Evolutionary conservation across 2,329 filamentous ascomycete species (phyloP), one percentile per base, ranked within the genome.

Genomic region (Exserohilum turcica): DNA sequence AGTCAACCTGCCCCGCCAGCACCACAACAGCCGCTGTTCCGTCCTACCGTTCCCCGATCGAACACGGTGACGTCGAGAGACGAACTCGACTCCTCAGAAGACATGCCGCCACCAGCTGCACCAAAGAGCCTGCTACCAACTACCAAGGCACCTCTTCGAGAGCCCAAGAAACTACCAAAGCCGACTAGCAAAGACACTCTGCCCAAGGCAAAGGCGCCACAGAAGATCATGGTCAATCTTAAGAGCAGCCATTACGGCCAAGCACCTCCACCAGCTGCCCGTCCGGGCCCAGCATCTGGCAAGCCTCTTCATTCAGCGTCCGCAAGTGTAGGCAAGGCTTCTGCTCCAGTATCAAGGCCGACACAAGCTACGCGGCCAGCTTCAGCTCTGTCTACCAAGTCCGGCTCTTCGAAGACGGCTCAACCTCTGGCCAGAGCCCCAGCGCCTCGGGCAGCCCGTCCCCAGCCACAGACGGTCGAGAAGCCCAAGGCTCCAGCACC

Each of bases 151-250:
- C 43, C 61, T 56, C 79, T 73, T 38, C 63, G 70, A 35, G 68
- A 73, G 45, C 71, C 72, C 8, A 69, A 67, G 48, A 80, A 86
- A 47, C 86, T 86, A 0, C 67, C 83, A 3, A 88, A 84, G 63
- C 61, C 67, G 19, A 86, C 86, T 2, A 80, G 79, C 7, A 88
- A 87, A 66, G 86, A 89, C 35, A 66, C 79, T 0, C 61, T 79
- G 3, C 60, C 74, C 9, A 90, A 88, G 68, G 69, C 80, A 0
- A 90, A 86, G 69, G 85, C 87, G 18, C 88, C 67, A 1, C 89
- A 87, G 6, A 90, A 89, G 3, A 73, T 74, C 29, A 70, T 68
- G 57, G 71, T 84, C 88, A 52, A 92, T 89, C 64, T 84, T 84
- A 52, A 87, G 91, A 54, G 89, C 72, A 71, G 66, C 39, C 63